Conservation (phyloP, 345 rosid genomes). For the Trapa bicornis region DNA sequence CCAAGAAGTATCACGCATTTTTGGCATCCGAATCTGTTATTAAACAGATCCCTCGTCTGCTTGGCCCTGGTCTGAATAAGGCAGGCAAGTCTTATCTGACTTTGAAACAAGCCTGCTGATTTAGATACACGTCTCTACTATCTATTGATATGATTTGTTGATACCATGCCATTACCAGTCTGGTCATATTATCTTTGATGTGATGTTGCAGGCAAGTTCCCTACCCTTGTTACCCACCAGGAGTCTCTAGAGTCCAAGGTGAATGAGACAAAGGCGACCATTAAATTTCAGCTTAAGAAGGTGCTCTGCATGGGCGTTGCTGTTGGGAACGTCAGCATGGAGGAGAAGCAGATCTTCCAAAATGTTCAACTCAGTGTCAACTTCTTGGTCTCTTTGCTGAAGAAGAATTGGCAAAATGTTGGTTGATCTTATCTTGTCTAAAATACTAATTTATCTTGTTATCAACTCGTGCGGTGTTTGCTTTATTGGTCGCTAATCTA, state of each 20-base stretch:
- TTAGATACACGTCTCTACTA: not conserved
- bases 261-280: slow-evolving; percentile 64
- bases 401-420: slow-evolving; percentile 78
- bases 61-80: slow-evolving; percentile 84
- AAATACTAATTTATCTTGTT: too few species aligned
- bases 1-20: slow-evolving; percentile 71
- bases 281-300: slow-evolving; percentile 73
- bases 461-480: not conserved
- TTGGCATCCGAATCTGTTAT: slow-evolving; percentile 75
- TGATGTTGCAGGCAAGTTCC: slow-evolving; percentile 54
- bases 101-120: not conserved
- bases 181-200: not conserved
- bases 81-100: slow-evolving; percentile 44
- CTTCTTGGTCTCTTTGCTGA: slow-evolving; percentile 67
- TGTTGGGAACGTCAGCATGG: slow-evolving; percentile 55
- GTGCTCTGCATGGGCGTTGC: slow-evolving; percentile 86
- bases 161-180: too few species aligned
- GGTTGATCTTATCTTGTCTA: slow-evolving; percentile 11
- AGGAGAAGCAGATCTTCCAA: slow-evolving; percentile 76
- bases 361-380: slow-evolving; percentile 76
- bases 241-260: slow-evolving; percentile 65
- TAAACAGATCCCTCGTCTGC: slow-evolving; percentile 76
- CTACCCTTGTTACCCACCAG: slow-evolving; percentile 65
- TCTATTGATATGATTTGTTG: too few species aligned
- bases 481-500: not conserved